A percentile compares a stretch with the other conserved stretches of the same genome.
Evolutionary conservation across 495 filamentous ascomycete genomes (phyloP).

Genomic region (Penicillium paradoxum): DNA sequence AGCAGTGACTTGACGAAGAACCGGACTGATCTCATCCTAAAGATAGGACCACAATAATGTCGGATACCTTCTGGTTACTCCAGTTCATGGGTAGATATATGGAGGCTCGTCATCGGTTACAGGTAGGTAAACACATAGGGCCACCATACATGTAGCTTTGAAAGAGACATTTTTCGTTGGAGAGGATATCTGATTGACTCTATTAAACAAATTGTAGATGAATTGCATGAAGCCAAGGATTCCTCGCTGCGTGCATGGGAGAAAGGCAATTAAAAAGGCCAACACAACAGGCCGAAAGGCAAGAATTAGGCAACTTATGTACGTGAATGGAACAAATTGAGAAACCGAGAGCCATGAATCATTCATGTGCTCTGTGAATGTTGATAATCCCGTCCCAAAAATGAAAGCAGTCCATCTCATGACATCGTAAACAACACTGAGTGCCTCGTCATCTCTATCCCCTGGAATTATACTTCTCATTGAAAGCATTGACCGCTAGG

Average conservation of each 20-base stretch:
- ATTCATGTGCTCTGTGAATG: not conserved
- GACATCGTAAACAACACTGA: slow-evolving; percentile 20
- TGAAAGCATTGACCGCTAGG: slow-evolving; percentile 62
- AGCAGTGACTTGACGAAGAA: too few species aligned
- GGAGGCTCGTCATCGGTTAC: too few species aligned
- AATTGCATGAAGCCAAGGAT: not conserved
- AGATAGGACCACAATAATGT: too few species aligned
- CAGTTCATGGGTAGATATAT: too few species aligned
- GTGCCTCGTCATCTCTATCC: slow-evolving; percentile 31
- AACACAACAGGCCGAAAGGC: not conserved
- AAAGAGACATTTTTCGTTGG: too few species aligned
- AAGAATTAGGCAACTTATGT: slow-evolving; percentile 7
- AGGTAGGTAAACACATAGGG: too few species aligned
- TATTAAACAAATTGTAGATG: not conserved
- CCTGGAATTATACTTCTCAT: slow-evolving; percentile 63
- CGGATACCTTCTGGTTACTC: too few species aligned
- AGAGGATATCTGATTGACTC: not conserved
- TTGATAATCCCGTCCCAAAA: slow-evolving; percentile 6
- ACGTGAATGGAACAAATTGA: not conserved
- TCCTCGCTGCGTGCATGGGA: not conserved
- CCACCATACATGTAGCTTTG: too few species aligned
- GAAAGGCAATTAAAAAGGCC: not conserved
- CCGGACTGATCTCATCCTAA: too few species aligned
- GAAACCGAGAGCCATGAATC: not conserved
- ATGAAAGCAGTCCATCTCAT: slow-evolving; percentile 20